Base-by-base conservation (phyloP, 805 yeast species). In the Jamesozyma jinghongensis region DNA sequence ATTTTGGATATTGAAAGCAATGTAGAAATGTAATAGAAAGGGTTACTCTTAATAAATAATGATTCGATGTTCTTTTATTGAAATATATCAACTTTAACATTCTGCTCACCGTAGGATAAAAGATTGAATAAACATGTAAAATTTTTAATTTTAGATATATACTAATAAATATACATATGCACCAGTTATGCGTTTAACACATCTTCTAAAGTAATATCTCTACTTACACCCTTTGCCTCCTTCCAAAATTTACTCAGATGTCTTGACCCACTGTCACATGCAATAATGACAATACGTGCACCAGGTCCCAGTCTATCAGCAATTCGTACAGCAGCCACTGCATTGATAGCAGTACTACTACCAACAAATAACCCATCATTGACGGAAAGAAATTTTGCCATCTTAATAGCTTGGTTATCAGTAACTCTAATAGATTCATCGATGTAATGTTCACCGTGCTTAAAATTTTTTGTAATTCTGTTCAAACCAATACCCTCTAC, bases 211-310 rank as follows among this genome's bases (percentile, higher is more conserved):
- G 64, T 53, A 5, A 64, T 48, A 14, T 59, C 54, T 37, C 57
- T 47, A 6, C 55, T 53, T 4, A 67, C 57, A 4, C 50, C 48
- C 28, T 63, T 58, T 0, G 90, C 90, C 40, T 69, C 63, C 51
- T 80, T 85, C 97, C 97, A 90, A 56, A 90, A 92, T 61, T 90
- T 90, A 38, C 92, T 82, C 44, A 90, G 56, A 62, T 90, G 98
- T 50, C 98, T 70, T 11, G 81, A 67, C 1, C 98, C 98, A 4
- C 94, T 79, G 59, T 90, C 98, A 59, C 97, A 92, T 1, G 95
- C 84, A 36, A 92, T 73, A 16, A 94, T 76, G 4, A 90, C 94
- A 18, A 90, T 77, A 16, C 67, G 74, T 38, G 81, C 74, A 1
- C 88, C 88, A 7, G 79, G 68, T 57, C 63, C 73, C 29, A 57